Base-by-base conservation (phyloP, 2,329 filamentous ascomycete species). In the Claviceps purpurea region DNA sequence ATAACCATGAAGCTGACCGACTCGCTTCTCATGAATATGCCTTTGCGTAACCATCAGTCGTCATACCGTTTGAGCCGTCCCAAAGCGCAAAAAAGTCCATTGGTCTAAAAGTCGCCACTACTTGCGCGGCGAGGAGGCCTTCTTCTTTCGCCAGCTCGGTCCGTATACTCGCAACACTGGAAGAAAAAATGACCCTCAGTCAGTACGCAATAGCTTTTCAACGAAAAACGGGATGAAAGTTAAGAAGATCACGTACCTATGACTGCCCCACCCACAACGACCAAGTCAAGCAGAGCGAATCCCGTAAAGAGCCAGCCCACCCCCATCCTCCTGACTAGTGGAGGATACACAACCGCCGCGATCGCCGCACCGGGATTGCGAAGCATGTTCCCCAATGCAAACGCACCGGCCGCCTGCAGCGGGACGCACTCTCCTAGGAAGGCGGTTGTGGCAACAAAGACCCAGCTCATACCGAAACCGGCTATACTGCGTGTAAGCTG, bases 361-460 rank as follows among this genome's bases (percentile, higher is more conserved):
- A 71, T 62, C 1, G 69, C 68, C 1, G 68, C 68, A 4, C 62
- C 68, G 6, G 65, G 61, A 50, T 70, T 72, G 2, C 69, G 64
- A 34, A 71, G 60, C 55, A 71, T 61, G 48, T 68, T 67, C 4
- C 63, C 65, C 6, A 72, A 59, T 0, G 70, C 70, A 45, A 72
- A 68, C 7, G 69, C 60, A 18, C 63, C 66, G 3, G 70, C 70
- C 16, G 69, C 65, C 47, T 68, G 65, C 44, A 64, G 56, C 11
- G 66, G 64, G 2, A 66, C 62, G 50, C 65, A 70, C 52, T 70
- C 67, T 13, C 69, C 71, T 42, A 70, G 63, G 54, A 69, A 72
- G 1, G 67, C 66, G 0, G 68, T 70, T 22, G 63, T 70, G 2
- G 68, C 65, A 18, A 72, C 66, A 52, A 72, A 70, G 44, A 71